These are phyloP conservation scores for Vigna angularis DNA, from an alignment of 306 rosid species.

Conservation along the genomic window DNA sequence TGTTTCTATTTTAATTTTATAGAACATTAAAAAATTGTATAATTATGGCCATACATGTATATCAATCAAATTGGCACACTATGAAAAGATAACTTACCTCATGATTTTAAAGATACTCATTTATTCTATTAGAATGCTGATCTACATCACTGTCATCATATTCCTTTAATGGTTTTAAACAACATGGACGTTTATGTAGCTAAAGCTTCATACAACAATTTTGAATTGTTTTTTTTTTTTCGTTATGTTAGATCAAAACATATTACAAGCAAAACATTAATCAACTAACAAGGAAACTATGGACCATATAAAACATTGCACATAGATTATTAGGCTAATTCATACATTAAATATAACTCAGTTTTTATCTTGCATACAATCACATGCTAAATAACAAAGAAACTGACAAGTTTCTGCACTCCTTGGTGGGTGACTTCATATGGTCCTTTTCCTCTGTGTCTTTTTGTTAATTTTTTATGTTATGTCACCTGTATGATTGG, in stretches of 20 bases:
- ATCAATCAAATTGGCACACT: background rate
- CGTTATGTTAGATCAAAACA: background rate
- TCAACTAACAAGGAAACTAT: too few relatives aligned
- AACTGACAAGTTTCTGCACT: too few relatives aligned
- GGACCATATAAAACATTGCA: too few relatives aligned
- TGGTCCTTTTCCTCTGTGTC: too few relatives aligned
- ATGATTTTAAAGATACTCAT: slow-evolving; percentile 1
- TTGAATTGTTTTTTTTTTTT: slow-evolving; percentile 6
- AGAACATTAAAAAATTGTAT: background rate
- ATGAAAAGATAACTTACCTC: background rate
- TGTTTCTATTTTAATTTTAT: background rate
- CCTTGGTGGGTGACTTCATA: too few relatives aligned
- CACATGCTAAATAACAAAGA: too few relatives aligned
- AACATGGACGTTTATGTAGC: background rate
- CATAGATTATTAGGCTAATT: too few relatives aligned
- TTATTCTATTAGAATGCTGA: slow-evolving; percentile 19
- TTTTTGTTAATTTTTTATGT: too few relatives aligned
- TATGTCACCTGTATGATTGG: too few relatives aligned
- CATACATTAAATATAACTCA: too few relatives aligned
- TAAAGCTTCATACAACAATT: background rate
- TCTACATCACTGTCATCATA: background rate
- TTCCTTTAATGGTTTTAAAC: background rate
- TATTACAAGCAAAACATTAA: too few relatives aligned
- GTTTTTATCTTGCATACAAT: too few relatives aligned
- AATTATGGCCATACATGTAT: background rate